Evolutionary conservation across 2,329 filamentous ascomycete species (phyloP), one percentile per base, ranked within the genome.

Genomic region (Talaromyces sp.): DNA sequence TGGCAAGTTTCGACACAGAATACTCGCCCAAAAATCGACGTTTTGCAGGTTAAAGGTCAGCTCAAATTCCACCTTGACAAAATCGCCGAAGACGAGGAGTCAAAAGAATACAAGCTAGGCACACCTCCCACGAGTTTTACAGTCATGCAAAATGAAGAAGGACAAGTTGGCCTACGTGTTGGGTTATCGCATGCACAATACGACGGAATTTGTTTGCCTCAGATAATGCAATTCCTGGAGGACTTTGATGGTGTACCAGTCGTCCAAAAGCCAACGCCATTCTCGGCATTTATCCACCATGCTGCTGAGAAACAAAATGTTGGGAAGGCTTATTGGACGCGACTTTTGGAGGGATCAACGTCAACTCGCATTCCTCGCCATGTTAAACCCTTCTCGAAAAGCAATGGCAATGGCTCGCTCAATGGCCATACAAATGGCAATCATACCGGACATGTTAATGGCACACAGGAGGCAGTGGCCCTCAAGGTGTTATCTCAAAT

Each of bases 171-270:
- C 44, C 5, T 47, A 5, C 44, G 44, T 47, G 44, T 47, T 47
- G 44, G 52, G 31, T 14, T 55, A 23, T 55, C 52, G n/a, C 52
- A 55, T 36, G 52, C 52, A 14, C 52, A 55, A 36, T 55, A 55
- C 52, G 44, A 47, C 18, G 44, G 44, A 7, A 47, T 47, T 8
- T 47, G 44, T 14, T 27, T 47, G 8, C 44, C 44, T 27, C 18
- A 47, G 18, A 47, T 47, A 47, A 18, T 27, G 44, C 44, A 47
- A 5, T 47, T 47, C 10, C 18, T 47, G 1, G n/a, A 47, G n/a
- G 8, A 47, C 4, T 8, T 47, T 18, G 44, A 47, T 27, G 8
- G 7, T 27, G n/a, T 18, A 27, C 23, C 23, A 4, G 9, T 27
- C n/a, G 44, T 27, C 23, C 7, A 27, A 5, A 47, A 47, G 44